These are phyloP conservation scores for Yarrowia deformans DNA, from an alignment of 805 yeast species.

Conservation along the genomic window DNA sequence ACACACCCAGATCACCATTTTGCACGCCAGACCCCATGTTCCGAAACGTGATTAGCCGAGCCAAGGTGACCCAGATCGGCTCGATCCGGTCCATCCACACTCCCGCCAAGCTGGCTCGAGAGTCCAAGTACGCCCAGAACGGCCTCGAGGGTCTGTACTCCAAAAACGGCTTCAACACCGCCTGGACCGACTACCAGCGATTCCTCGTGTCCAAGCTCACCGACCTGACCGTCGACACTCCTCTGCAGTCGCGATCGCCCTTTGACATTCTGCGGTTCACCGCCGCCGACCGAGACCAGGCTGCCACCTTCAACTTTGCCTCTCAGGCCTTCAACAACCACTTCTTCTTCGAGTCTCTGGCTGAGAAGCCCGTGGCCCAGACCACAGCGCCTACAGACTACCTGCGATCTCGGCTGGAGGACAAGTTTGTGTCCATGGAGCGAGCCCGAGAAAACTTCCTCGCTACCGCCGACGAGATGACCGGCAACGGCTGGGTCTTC, in stretches of 20 bases:
- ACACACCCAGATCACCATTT: constrained; percentile 7
- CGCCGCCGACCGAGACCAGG: constrained; percentile 68
- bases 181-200: constrained; percentile 85
- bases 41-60: constrained; percentile 36
- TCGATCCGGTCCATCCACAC: constrained; percentile 58
- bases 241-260: constrained; percentile 76
- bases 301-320: constrained; percentile 82
- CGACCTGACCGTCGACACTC: constrained; percentile 77
- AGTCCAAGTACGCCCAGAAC: constrained; percentile 51
- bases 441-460: constrained; percentile 77
- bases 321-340: constrained; percentile 94
- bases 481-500: constrained; percentile 94
- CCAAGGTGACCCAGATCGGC: constrained; percentile 21
- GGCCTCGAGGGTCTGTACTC: constrained; percentile 75
- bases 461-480: constrained; percentile 71
- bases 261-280: constrained; percentile 69
- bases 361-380: constrained; percentile 43
- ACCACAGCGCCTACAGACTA: constrained; percentile 48
- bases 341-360: constrained; percentile 74
- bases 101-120: constrained; percentile 63
- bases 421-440: constrained; percentile 75
- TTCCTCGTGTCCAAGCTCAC: constrained; percentile 60
- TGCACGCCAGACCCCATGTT: constrained; percentile 35
- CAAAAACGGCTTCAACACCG: constrained; percentile 67
- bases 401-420: constrained; percentile 55